Base-by-base conservation (phyloP, 2,329 filamentous ascomycete genomes). In the Huntiella bhutanensis region DNA sequence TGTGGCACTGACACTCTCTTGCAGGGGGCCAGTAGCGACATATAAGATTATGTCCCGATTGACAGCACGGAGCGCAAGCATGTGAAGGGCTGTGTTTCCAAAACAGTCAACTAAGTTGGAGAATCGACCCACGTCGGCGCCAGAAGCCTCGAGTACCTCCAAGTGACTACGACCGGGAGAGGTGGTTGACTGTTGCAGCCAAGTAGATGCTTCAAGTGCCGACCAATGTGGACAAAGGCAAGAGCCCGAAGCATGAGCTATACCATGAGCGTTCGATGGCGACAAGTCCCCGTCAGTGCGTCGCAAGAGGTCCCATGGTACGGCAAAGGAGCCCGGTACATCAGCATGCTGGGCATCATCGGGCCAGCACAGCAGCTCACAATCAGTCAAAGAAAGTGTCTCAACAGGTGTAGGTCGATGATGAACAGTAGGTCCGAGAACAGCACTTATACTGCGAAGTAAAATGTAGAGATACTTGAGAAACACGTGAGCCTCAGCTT, bases 251-350 rank as follows among this genome's bases (percentile, higher is more conserved):
- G 47, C 34, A 34, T 62, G 59, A 1, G 56, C 52, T 22, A 15
- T 22, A 8, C 12, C 28, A 33, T 16, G 32, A 5, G 19, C 17
- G 4, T 32, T 16, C 10, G 5, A 13, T 43, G 8, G 8, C 11
- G 13, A 15, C 33, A 35, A 16, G 10, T 19, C 10, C 6, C 22
- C n/a, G 15, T 52, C 39, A 10, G 57, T 55, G 13, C 63, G 51
- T n/a, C 54, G 59, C 5, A 74, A 56, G 34, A 70, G 69, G 51
- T 73, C 69, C 15, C 70, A 68, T 0, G 71, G 67, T 4, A 73
- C 53, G 4, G 64, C 59, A 34, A 42, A 43, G 4, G 42, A 28
- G 22, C 22, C 6, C 22, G 22, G 22, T 28, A 28, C 6, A 28
- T 28, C 8, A 10, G 6, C 5, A 28, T 28, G 2, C 8, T 7